Conservation (phyloP, 345 rosid species). For the Triadica sebifera region DNA sequence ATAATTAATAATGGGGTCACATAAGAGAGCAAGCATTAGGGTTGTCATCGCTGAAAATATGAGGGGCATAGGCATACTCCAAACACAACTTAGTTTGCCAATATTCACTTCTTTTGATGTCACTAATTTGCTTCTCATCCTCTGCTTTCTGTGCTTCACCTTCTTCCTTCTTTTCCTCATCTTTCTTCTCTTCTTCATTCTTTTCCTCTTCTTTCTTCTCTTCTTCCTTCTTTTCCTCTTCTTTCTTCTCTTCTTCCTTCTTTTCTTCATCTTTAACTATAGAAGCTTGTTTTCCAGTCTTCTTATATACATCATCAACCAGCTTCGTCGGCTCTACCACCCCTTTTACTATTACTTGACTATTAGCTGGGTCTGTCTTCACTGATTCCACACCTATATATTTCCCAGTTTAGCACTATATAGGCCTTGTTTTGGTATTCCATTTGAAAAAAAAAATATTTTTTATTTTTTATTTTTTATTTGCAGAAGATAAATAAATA, state of each 20-base stretch:
- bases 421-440: too few species aligned
- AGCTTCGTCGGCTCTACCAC: constrained; percentile 50
- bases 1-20: too few species aligned
- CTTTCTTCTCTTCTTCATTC: too few species aligned
- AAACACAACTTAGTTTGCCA: constrained; percentile 38
- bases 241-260: constrained; percentile 36
- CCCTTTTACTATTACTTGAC: constrained; percentile 51
- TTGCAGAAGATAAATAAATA: too few species aligned
- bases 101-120: constrained; percentile 45
- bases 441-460: too few species aligned
- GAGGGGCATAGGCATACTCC: constrained; percentile 44
- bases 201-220: constrained; percentile 30
- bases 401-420: background rate
- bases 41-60: constrained; percentile 70
- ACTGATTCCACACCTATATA: constrained; percentile 59
- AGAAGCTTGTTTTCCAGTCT: constrained; percentile 51
- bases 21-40: constrained; percentile 66
- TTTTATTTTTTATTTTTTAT: too few species aligned
- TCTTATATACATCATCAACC: constrained; percentile 46
- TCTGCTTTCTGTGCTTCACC: too few species aligned
- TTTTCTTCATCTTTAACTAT: constrained; percentile 41
- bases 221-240: constrained; percentile 26
- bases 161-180: too few species aligned
- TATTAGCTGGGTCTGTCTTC: constrained; percentile 44
- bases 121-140: constrained; percentile 25